Base-by-base conservation (phyloP, 1,284 basidiomycete genomes). In the Fistulinella cinereoalba region DNA sequence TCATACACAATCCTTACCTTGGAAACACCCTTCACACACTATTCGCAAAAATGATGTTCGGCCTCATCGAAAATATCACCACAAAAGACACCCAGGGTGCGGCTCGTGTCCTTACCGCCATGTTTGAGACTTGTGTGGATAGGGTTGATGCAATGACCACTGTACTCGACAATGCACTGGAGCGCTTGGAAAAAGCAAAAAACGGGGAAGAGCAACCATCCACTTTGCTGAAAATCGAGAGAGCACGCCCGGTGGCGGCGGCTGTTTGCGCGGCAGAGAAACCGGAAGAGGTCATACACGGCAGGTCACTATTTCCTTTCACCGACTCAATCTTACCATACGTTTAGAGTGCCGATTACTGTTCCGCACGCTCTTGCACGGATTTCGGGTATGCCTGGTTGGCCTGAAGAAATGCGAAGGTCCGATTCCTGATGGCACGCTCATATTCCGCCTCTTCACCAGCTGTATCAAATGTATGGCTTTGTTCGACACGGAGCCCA, bases 1-100 rank as follows among this genome's bases (percentile, higher is more conserved):
- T 93, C 58, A 79, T 98, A 39, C 96, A 98, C 69, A 95, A 98
- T 62, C 80, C 92, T 2, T 85, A 88, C 12, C 78, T 96, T 42
- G 80, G 83, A 11, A 86, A 81, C 52, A 85, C 81, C 46, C 83
- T 96, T 31, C 94, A 98, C 64, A 91, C 91, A 13, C 81, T 98
- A 70, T 94, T 92, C 55, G 88, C 89, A 51, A 99, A 98, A 70
- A 85, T 97, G 66, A 84, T 98, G 58, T 89, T 93, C 61, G 92
- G 88, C 53, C 77, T 97, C 28, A 80, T 92, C 43, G 97, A 99
- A 54, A 82, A 85, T 37, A 87, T 97, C 44, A 71, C 87, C 16
- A 67, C 74, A 37, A 93, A 94, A 67, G 86, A 87, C 39, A 80
- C 84, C 12, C 71, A 80, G 48, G 84, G 74, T 24, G 84, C 90